Percentiles rank a stretch among this genome's conserved stretches.
Conservation (phyloP, 78 protist species). For the Chrysochromulina tobinii region DNA sequence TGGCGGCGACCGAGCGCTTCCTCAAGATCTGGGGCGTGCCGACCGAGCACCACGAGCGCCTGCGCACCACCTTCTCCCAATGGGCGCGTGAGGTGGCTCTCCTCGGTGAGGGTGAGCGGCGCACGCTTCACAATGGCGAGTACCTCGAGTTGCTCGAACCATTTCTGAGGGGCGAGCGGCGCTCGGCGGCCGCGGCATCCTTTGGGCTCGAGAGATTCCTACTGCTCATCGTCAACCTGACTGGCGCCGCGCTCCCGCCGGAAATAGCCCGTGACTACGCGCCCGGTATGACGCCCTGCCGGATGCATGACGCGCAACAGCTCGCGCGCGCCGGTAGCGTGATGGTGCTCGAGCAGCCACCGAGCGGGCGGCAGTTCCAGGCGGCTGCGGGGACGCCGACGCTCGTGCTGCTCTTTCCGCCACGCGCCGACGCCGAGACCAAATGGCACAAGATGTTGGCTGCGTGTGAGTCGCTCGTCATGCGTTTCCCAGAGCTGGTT, state of each 20-base stretch:
- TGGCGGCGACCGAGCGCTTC: neutral
- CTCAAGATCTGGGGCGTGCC: neutral
- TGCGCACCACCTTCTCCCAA: neutral
- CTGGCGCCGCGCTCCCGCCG: neutral
- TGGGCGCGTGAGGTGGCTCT: neutral
- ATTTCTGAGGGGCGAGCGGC: neutral
- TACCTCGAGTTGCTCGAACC: neutral
- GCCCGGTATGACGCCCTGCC: too few relatives aligned
- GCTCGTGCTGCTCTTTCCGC: neutral
- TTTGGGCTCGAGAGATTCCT: neutral
- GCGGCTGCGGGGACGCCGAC: too few relatives aligned
- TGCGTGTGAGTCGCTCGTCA: neutral
- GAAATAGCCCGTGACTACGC: neutral
- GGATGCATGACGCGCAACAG: too few relatives aligned
- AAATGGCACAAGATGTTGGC: neutral
- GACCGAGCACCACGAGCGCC: neutral
- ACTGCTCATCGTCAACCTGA: neutral
- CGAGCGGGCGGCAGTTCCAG: too few relatives aligned
- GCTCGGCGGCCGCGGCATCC: neutral
- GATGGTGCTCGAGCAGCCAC: too few relatives aligned
- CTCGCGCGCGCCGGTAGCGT: too few relatives aligned
- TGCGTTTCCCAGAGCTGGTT: neutral
- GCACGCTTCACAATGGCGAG: neutral
- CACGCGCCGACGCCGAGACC: neutral
- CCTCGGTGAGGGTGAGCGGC: neutral